phyloP scores from a whole-genome alignment of 1,284 basidiomycete genomes.

The Prillingera fragicola region DNA sequence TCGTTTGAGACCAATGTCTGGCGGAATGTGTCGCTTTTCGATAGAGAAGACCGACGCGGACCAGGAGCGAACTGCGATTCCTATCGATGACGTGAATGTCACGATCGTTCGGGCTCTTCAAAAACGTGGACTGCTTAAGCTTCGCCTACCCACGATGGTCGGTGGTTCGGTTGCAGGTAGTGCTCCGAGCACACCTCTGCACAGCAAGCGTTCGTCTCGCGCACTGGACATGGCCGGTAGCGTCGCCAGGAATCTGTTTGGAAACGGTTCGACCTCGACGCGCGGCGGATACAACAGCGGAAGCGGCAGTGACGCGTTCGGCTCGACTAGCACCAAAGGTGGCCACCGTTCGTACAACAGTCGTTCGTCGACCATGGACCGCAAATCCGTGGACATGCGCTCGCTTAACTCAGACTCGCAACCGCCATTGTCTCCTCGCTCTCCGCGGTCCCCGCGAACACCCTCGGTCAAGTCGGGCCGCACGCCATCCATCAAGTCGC shows the following conservation, averaged over 20 bases:
- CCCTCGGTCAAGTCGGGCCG: neutral
- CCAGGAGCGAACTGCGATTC: constrained; percentile 59
- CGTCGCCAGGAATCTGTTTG: constrained; percentile 57
- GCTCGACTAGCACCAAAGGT: constrained; percentile 27
- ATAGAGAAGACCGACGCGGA: too few species aligned
- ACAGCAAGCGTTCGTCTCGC: constrained; percentile 9
- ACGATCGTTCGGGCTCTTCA: constrained; percentile 62
- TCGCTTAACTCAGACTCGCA: constrained; percentile 13
- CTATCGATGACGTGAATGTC: constrained; percentile 62
- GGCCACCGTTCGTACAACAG: constrained; percentile 25
- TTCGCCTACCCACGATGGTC: constrained; percentile 59
- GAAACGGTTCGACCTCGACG: constrained; percentile 31
- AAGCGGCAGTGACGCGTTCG: constrained; percentile 23
- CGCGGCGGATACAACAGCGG: constrained; percentile 14
- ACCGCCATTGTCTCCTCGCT: constrained; percentile 5
- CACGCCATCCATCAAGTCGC: neutral
- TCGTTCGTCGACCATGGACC: constrained; percentile 30
- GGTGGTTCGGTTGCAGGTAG: neutral
- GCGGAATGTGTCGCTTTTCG: constrained; percentile 61
- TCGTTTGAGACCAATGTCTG: constrained; percentile 67
- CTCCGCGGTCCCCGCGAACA: constrained; percentile 2
- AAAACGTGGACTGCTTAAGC: constrained; percentile 70
- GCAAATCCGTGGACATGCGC: constrained; percentile 10
- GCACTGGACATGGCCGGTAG: constrained; percentile 52
- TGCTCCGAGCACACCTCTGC: neutral